Evolutionary conservation across 768 basidiomycete genomes (phyloP), one percentile per base, ranked within the genome.

Genomic region (Lentinula sp.): DNA sequence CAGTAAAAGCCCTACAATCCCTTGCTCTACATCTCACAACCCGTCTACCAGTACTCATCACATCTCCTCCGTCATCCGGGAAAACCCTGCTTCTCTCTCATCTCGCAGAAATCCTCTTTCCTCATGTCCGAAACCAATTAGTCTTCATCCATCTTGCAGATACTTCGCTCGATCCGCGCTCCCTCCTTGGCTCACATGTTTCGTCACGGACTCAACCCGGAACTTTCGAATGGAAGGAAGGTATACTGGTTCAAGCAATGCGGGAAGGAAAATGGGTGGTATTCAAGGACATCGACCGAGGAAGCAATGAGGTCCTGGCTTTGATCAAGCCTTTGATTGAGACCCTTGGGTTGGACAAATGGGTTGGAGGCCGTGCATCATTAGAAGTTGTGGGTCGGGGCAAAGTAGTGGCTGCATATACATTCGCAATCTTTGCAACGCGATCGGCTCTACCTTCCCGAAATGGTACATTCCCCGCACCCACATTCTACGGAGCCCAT

Each of bases 201-300:
- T 96, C 96, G 1, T 97, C 96, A 0, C 79, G 88, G 0, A 85
- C 82, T 1, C 82, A 83, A 28, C 87, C 93, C 0, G 96, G 96
- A 5, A 86, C 84, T 2, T 99, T 99, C 66, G 93, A 96, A 66
- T 99, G 95, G 92, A 92, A 89, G 73, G 95, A 98, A 64, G 97
- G 97, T 5, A 88, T 95, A 0, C 78, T 99, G 39, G 87, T 95
- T 9, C 88, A 91, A 42, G 88, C 95, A 0, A 87, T 98, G 82
- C 81, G 85, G 45, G 88, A 92, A 67, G 97, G 97, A 2, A 84
- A 85, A 69, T 98, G 95, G 95, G 78, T 98, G 2, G 85, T 98
- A 9, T 82, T 99, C 50, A 87, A 97, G 69, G 93, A 98, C 69
- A 84, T 98, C 45, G 97, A 99, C 72, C 83, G 87, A 51, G 96